A percentile compares a stretch with the other conserved stretches of the same genome.
Evolutionary conservation across 257 asterid genomes (phyloP).

Genomic region (Fraxinus pennsylvanica): DNA sequence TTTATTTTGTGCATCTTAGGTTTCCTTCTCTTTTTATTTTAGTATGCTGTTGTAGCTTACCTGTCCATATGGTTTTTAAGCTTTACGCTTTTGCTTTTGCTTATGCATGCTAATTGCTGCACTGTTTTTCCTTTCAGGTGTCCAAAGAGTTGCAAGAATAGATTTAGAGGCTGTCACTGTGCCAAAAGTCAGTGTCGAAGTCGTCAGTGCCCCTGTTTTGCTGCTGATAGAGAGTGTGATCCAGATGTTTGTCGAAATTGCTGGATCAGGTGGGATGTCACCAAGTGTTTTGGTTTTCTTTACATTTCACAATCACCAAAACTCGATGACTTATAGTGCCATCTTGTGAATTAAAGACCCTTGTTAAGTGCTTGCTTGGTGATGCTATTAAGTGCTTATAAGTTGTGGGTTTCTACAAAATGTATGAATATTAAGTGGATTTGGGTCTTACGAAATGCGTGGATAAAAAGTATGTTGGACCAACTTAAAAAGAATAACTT

Average conservation of each 20-base stretch:
- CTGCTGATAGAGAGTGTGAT: constrained; percentile 93
- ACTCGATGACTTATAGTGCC: background rate
- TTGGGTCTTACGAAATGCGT: too few relatives aligned
- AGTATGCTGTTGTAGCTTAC: constrained; percentile 9
- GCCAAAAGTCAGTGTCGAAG: constrained; percentile 99
- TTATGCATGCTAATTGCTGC: constrained; percentile 10
- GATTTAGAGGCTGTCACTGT: constrained; percentile 98
- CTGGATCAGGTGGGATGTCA: constrained; percentile 78
- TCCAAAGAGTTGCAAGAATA: constrained; percentile 90
- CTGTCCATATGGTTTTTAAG: constrained; percentile 13
- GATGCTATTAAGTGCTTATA: too few relatives aligned
- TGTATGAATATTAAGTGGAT: too few relatives aligned
- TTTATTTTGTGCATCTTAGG: background rate
- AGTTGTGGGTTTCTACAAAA: too few relatives aligned
- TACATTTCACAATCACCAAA: background rate
- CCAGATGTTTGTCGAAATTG: constrained; percentile 99
- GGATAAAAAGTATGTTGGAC: too few relatives aligned
- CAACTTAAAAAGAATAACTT: too few relatives aligned
- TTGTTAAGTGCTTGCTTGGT: too few relatives aligned
- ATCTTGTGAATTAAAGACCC: background rate
- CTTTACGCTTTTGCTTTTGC: constrained; percentile 6
- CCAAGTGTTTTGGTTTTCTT: constrained; percentile 11
- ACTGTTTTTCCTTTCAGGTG: constrained; percentile 54
- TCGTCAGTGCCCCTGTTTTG: constrained; percentile 98
- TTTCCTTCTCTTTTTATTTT: background rate